phyloP scores from a whole-genome alignment of 768 basidiomycete genomes.

The Galerina sulciceps region DNA sequence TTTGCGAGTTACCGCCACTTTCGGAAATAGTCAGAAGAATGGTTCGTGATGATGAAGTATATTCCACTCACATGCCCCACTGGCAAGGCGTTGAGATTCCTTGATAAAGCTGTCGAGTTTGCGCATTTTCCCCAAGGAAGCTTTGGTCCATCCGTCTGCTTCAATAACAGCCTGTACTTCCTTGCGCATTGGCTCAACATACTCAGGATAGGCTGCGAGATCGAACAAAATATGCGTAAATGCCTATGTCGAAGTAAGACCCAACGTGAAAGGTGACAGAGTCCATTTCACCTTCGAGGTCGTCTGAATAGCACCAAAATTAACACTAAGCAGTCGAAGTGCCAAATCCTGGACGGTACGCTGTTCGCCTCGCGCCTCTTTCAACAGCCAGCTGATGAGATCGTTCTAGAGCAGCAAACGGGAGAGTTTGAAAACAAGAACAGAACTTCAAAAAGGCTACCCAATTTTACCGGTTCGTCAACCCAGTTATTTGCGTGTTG shows the following conservation, averaged over 20 bases:
- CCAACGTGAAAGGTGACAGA: not conserved
- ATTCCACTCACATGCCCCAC: slow-evolving; percentile 11
- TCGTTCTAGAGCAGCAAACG: slow-evolving; percentile 42
- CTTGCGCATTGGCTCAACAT: slow-evolving; percentile 8
- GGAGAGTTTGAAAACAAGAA: too few species aligned
- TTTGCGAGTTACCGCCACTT: slow-evolving; percentile 30
- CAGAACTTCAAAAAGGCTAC: too few species aligned
- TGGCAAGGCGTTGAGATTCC: slow-evolving; percentile 39
- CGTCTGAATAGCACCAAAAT: slow-evolving; percentile 45
- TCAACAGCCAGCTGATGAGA: slow-evolving; percentile 49
- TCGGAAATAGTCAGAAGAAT: not conserved
- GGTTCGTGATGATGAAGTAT: not conserved
- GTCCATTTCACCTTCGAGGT: slow-evolving; percentile 34
- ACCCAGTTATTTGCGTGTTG: slow-evolving; percentile 32
- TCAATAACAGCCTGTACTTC: slow-evolving; percentile 38
- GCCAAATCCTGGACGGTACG: slow-evolving; percentile 26
- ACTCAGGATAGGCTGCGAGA: slow-evolving; percentile 31
- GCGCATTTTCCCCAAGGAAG: slow-evolving; percentile 36
- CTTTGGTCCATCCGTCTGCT: slow-evolving; percentile 36
- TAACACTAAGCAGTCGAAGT: slow-evolving; percentile 33
- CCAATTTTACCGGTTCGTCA: slow-evolving; percentile 30
- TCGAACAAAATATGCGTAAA: slow-evolving; percentile 33
- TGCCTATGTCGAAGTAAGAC: slow-evolving; percentile 6
- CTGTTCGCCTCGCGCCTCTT: slow-evolving; percentile 34
- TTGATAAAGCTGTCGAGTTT: slow-evolving; percentile 48